Base-by-base conservation (phyloP, 2,329 filamentous ascomycete genomes). In the Fusarium brevicatenulatum region DNA sequence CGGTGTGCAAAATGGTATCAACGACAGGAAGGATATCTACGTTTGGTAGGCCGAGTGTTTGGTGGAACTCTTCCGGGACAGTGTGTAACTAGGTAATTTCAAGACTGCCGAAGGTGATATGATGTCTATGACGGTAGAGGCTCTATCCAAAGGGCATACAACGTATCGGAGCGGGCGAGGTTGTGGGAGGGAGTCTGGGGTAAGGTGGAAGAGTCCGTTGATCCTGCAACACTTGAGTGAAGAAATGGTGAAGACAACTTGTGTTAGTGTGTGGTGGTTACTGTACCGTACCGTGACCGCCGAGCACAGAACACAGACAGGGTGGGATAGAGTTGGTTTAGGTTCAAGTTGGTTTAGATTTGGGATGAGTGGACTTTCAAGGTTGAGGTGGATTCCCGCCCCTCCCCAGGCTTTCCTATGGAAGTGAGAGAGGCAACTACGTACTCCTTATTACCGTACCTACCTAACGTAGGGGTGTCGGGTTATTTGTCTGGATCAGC, bases 351-450 rank as follows among this genome's bases (percentile, higher is more conserved):
- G 47, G 66, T 53, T 71, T 61, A 68, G 66, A 71, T 73, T 66
- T 71, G 44, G 65, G 53, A 63, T 59, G 66, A 68, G 70, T 73
- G 70, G 70, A 59, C 70, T 64, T 61, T 52, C 49, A 52, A 36
- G 49, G 32, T 52, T 52, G 57, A 46, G 46, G 70, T 73, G 70
- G 70, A 71, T 55, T 67, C 61, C 67, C 47, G 56, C 54, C 58
- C 70, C 68, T 63, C 68, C 59, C 64, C 34, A 63, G 28, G 47
- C 62, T 46, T 54, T 50, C 56, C 30, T 36, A 37, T 37, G 36
- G 36, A 53, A 69, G 34, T 59, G 37, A 43, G 32, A 34, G 50
- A 30, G 52, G 57, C 59, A 43, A 32, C 39, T 40, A 60, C 36
- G 16, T 25, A 52, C 42, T 50, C 21, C 46, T 47, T 70, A 53